Conservation (phyloP, 2,329 filamentous ascomycete species). For the Chaetomium globosum region DNA sequence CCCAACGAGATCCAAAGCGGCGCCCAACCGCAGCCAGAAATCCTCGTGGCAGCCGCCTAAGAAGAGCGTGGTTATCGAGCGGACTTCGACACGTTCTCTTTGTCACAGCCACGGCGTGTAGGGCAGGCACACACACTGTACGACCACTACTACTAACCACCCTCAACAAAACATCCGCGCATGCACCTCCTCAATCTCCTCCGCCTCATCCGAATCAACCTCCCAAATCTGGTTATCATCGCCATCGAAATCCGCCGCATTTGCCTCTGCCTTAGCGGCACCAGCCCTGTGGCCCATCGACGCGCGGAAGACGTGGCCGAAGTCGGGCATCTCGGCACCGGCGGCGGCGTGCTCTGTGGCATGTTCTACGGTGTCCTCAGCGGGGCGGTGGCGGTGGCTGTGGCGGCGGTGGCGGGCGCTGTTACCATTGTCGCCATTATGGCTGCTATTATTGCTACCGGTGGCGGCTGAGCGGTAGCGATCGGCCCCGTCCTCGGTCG, state of each 20-base stretch:
- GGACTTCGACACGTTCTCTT: constrained; percentile 44
- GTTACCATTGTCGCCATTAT: too few relatives aligned
- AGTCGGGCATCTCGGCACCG: neutral
- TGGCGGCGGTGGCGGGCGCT: neutral
- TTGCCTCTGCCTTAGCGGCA: too few relatives aligned
- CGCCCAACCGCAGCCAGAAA: constrained; percentile 50
- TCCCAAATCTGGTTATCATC: constrained; percentile 21
- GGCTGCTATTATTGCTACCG: neutral
- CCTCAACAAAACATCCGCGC: neutral
- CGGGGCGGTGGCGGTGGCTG: neutral
- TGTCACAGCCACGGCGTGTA: constrained; percentile 45
- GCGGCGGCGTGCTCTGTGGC: too few relatives aligned
- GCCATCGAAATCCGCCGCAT: neutral
- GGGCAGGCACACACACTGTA: constrained; percentile 33
- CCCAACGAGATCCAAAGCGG: constrained; percentile 46
- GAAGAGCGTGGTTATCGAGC: constrained; percentile 41
- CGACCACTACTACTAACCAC: constrained; percentile 31
- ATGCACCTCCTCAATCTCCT: constrained; percentile 23
- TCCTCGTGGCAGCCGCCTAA: constrained; percentile 45
- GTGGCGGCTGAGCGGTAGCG: neutral
- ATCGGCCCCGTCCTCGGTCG: too few relatives aligned
- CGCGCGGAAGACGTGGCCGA: neutral
- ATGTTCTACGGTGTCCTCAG: neutral
- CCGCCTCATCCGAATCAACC: constrained; percentile 26
- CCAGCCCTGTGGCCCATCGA: neutral